Conservation (phyloP, 192 early-diverging fungal genomes). For the Oehlia diaphana region DNA sequence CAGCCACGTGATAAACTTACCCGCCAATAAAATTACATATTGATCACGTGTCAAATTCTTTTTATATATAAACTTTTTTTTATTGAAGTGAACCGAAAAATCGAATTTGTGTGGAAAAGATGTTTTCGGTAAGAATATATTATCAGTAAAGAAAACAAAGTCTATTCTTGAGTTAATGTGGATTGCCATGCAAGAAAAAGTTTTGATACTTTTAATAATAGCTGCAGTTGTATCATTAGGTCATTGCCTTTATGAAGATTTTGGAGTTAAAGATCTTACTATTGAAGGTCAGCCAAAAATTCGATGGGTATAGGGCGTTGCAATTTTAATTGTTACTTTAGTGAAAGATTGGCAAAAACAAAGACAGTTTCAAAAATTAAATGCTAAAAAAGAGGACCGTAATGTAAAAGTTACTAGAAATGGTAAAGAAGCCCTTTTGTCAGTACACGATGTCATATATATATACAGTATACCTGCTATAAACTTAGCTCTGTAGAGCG, state of each 20-base stretch:
- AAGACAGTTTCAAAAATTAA: constrained; percentile 80
- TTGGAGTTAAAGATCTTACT: constrained; percentile 41
- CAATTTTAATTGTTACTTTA: constrained; percentile 75
- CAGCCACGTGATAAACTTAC: too few relatives aligned
- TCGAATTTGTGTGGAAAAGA: constrained; percentile 12
- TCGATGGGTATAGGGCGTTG: constrained; percentile 85
- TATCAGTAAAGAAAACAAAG: constrained; percentile 70
- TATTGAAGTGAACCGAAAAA: too few relatives aligned
- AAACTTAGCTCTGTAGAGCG: too few relatives aligned
- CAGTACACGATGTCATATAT: constrained; percentile 75
- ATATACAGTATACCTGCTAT: too few relatives aligned
- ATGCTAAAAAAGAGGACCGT: constrained; percentile 85
- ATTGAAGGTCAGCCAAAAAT: constrained; percentile 47
- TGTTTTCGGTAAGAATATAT: constrained; percentile 68
- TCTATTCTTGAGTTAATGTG: constrained; percentile 75
- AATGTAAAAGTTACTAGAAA: constrained; percentile 68
- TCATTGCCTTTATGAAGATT: constrained; percentile 81
- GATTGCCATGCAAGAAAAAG: constrained; percentile 82
- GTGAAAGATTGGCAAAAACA: constrained; percentile 89
- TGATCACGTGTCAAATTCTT: too few relatives aligned
- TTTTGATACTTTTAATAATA: constrained; percentile 72
- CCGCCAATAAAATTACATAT: too few relatives aligned
- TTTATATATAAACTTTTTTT: too few relatives aligned
- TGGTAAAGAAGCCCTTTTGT: constrained; percentile 66
- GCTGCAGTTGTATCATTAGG: constrained; percentile 79